These are phyloP conservation scores for Talaromyces liani DNA, from an alignment of 495 filamentous ascomycete genomes.

Conservation along the genomic window DNA sequence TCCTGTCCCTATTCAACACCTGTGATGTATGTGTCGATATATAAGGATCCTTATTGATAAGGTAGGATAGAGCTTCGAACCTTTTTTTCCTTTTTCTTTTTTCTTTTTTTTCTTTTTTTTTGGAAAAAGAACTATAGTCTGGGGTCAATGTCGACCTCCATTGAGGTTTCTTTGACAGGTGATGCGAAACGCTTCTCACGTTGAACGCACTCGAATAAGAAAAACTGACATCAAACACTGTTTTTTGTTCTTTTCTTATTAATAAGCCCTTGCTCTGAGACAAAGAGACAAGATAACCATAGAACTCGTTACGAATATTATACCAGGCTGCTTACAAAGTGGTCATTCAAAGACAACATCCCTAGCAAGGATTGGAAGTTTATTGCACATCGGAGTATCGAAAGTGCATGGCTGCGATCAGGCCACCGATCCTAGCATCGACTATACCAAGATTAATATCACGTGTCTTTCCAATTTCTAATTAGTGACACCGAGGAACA, in stretches of 20 bases:
- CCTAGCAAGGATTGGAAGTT: too few relatives aligned
- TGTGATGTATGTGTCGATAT: neutral
- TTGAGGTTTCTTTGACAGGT: neutral
- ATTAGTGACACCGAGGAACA: neutral
- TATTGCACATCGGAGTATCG: too few relatives aligned
- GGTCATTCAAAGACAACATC: too few relatives aligned
- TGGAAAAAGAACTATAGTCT: neutral
- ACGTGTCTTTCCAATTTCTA: neutral
- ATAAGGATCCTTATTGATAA: too few relatives aligned
- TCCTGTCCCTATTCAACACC: too few relatives aligned
- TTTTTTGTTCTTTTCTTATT: neutral
- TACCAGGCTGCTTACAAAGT: too few relatives aligned
- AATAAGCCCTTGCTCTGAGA: neutral
- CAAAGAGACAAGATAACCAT: neutral
- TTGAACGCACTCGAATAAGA: neutral
- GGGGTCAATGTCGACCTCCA: neutral
- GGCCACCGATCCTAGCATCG: neutral
- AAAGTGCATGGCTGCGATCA: neutral
- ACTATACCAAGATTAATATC: constrained; percentile 2
- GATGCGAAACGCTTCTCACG: neutral
- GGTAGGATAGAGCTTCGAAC: neutral
- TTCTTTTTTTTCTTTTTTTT: too few relatives aligned
- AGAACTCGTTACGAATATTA: too few relatives aligned
- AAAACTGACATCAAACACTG: neutral
- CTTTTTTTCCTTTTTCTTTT: too few relatives aligned